Evolutionary conservation across 352 stramenopile genomes (phyloP), one percentile per base, ranked within the genome.

Genomic region (Globisporangium barbulae): DNA sequence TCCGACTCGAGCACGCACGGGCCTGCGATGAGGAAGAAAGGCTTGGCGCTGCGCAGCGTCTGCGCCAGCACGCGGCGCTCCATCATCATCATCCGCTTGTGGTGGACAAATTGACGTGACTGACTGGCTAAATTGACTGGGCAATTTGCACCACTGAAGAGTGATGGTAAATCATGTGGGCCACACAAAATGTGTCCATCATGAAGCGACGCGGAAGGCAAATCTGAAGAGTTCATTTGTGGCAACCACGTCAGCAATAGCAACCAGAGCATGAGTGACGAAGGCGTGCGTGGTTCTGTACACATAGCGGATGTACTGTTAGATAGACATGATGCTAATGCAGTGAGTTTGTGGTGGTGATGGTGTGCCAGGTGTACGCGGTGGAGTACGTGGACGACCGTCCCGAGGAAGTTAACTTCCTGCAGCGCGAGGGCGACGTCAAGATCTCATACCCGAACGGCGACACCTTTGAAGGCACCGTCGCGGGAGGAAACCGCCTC

Each of bases 401-500:
- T 62, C 76, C 81, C 0, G 90, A 97, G 65, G 89, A 96, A 61
- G 73, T 61, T 31, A 96, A 94, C 61, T 98, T 81, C 63, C 73
- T 98, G 62, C 83, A 78, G 50, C 76, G 89, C 15, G 78, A 93
- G 42, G 91, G 91, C 22, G 74, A 89, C 37, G 89, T 94, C 61
- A 88, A 87, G 62, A 93, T 97, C 68, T 89, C 83, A 25, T 98
- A 98, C 67, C 64, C 83, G 9, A 96, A 96, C 61, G 89, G 92
- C 50, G 86, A 94, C 65, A 94, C 83, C n/a, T 98, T 94, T 61
- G 92, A 97, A 79, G 93, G 91, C 21, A 71, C 71, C 1, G 92
- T 98, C 50, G 35, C 17, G 1, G 87, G 89, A 42, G 68, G 68
- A 8, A 77, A 94, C 21, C 78, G 75, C 33, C 68, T 91, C 42